Conservation (phyloP, 441 rosid species). For the Erodium moschatum region DNA sequence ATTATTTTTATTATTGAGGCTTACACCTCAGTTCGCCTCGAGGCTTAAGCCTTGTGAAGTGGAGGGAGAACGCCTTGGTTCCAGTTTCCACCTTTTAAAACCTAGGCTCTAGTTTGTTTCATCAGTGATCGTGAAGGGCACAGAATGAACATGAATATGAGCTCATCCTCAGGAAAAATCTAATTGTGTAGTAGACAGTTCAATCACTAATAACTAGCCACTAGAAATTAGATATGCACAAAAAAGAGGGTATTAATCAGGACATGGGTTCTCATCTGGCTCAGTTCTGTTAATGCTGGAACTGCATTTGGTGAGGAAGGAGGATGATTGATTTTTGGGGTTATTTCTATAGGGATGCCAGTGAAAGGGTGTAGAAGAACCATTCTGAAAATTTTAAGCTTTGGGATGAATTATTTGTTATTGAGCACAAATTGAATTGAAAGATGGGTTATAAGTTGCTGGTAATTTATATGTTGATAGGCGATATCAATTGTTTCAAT, state of each 20-base stretch:
- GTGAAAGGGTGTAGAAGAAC: neutral
- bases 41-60: too few relatives aligned
- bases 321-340: neutral
- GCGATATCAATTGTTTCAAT: neutral
- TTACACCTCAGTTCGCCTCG: too few relatives aligned
- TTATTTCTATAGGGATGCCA: neutral
- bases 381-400: neutral
- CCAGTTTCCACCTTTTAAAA: too few relatives aligned
- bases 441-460: neutral
- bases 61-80: too few relatives aligned
- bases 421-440: neutral
- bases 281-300: neutral
- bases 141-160: neutral
- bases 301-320: neutral
- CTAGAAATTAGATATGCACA: too few relatives aligned
- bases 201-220: neutral
- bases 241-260: neutral
- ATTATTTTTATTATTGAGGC: too few relatives aligned
- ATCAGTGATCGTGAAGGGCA: neutral
- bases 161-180: neutral
- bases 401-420: neutral
- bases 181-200: too few relatives aligned
- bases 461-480: neutral
- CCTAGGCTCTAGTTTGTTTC: neutral
- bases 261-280: neutral